A percentile compares a stretch with the other conserved stretches of the same genome.
Evolutionary conservation across 2,329 filamentous ascomycete species (phyloP).

Genomic region (Pestalotiopsis sp.): DNA sequence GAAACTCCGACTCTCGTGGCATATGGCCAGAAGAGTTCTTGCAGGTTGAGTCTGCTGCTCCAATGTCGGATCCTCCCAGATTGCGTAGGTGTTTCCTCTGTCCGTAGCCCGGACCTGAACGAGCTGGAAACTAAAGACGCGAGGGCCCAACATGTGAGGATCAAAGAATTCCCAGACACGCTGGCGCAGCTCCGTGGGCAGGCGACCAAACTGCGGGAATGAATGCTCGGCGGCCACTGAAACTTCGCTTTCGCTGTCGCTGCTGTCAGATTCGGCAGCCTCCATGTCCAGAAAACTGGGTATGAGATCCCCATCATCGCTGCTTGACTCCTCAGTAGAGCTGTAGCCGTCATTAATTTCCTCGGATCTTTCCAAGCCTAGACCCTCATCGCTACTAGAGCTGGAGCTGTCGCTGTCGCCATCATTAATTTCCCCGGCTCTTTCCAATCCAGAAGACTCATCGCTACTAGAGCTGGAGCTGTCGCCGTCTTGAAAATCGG

Average conservation of each 20-base stretch:
- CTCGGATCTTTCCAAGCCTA: background rate
- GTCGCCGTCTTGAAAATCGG: background rate
- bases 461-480: too few species aligned
- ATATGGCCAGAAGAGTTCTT: constrained; percentile 32
- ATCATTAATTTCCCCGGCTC: background rate
- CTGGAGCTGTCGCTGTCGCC: background rate
- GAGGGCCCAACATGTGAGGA: constrained; percentile 30
- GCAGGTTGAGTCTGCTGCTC: constrained; percentile 31
- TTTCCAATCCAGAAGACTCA: too few species aligned
- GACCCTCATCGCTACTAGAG: background rate
- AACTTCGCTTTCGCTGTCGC: constrained; percentile 14
- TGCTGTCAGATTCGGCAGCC: constrained; percentile 29
- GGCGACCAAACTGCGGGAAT: constrained; percentile 37
- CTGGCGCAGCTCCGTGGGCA: constrained; percentile 37
- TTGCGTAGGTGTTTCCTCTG: background rate
- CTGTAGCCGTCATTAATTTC: constrained; percentile 5
- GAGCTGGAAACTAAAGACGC: constrained; percentile 26
- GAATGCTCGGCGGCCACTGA: constrained; percentile 16
- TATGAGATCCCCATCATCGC: constrained; percentile 14
- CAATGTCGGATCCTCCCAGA: constrained; percentile 25
- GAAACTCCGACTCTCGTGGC: constrained; percentile 34
- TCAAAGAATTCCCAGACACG: constrained; percentile 39
- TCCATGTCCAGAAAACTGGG: constrained; percentile 33
- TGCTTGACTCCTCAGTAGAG: constrained; percentile 22
- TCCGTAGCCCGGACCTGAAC: background rate